Evolutionary conservation across 768 basidiomycete genomes (phyloP), one percentile per base, ranked within the genome.

Genomic region (Daedaleopsis nitida): DNA sequence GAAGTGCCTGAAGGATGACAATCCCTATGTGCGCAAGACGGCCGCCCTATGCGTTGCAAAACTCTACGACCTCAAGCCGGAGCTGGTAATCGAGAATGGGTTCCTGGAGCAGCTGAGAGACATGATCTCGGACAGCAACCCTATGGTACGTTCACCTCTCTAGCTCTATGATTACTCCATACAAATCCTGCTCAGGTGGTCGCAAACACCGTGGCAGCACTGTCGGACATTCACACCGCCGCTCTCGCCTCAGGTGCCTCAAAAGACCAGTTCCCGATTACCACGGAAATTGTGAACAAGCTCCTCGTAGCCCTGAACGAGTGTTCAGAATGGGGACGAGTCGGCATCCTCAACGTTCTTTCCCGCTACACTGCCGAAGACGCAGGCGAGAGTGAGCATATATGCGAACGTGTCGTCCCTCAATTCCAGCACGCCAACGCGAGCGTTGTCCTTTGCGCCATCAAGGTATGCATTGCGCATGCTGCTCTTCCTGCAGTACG

Each of bases 361-460:
- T 83, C 93, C 6, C 85, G 92, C 47, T 98, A 98, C 74, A 80
- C 80, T 38, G 85, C 94, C 0, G 79, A 82, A 43, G 96, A 96
- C 69, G 93, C 92, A 62, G 92, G 93, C 75, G 97, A 99, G 78
- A 92, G 92, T 72, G 97, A 99, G 70, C 96, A 98, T 72, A 98
- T 98, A 63, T 98, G 97, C 73, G 97, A 98, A 75, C 87, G 97
- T 32, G 96, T 98, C 13, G 90, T 98, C 43, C 97, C 97, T 5
- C 97, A 99, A 70, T 96, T 98, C 75, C 97, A 99, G 74, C 97
- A 99, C 70, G 91, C 86, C 27, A 99, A 99, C 66, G 95, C 92
- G 14, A 90, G 91, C 58, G 97, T 99, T 6, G 95, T 99, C 2
- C 81, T 99, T n/a, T 92, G 94, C 6, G 97, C 97, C 16, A 89